Conservation (phyloP, 257 asterid genomes). For the Mitragyna speciosa region DNA sequence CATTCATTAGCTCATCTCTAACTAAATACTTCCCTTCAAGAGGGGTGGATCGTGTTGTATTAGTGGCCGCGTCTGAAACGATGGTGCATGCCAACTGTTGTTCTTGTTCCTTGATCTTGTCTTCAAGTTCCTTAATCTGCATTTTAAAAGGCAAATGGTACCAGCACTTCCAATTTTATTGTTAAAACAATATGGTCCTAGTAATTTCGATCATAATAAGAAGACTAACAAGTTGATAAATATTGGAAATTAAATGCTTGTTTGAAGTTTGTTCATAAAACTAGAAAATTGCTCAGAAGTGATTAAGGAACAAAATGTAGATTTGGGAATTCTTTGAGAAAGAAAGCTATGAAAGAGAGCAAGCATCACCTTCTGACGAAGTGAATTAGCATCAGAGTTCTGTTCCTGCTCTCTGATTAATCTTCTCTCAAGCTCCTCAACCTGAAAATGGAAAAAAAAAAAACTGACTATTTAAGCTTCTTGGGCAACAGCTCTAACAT, state of each 20-base stretch:
- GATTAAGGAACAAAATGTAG: background rate
- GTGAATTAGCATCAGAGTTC: slow-evolving; percentile 41
- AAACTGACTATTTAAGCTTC: background rate
- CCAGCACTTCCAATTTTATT: background rate
- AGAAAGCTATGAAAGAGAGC: background rate
- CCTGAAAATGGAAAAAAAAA: slow-evolving; percentile 42
- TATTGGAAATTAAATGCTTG: background rate
- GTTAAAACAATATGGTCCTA: background rate
- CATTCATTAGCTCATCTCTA: slow-evolving; percentile 43
- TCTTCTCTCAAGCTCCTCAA: slow-evolving; percentile 60
- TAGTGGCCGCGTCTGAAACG: slow-evolving; percentile 29
- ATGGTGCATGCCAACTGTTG: slow-evolving; percentile 39
- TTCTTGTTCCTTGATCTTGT: slow-evolving; percentile 64
- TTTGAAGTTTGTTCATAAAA: too few relatives aligned
- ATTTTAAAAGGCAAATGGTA: background rate
- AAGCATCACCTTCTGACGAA: slow-evolving; percentile 52
- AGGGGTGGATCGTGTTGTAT: slow-evolving; percentile 43
- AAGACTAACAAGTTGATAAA: background rate
- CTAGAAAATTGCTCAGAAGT: background rate
- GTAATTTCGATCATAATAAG: background rate
- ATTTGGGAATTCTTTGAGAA: background rate
- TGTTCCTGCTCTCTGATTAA: slow-evolving; percentile 47
- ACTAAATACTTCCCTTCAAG: slow-evolving; percentile 33
- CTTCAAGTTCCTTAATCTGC: slow-evolving; percentile 80
- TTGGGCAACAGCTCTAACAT: background rate